Percentiles rank a stretch among this genome's conserved stretches.
Evolutionary conservation across 148 eudicot species (phyloP).

Genomic region (Chenopodium berlandieri): DNA sequence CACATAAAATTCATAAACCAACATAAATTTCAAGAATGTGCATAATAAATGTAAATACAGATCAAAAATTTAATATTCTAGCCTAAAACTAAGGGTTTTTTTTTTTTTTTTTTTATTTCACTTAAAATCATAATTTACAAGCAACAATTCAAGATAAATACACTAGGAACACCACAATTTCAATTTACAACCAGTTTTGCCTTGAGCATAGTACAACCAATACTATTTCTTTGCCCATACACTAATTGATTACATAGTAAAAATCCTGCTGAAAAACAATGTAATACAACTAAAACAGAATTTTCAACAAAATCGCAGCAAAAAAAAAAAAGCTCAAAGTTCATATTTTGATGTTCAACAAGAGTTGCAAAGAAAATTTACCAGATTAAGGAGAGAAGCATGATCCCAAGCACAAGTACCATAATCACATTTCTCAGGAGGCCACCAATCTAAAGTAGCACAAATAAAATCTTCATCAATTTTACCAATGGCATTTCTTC

Average conservation of each 20-base stretch:
- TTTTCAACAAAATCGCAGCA: not conserved
- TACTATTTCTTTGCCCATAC: too few species aligned
- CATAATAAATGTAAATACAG: not conserved
- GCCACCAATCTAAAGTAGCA: constrained; percentile 99
- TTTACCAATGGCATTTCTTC: constrained; percentile 47
- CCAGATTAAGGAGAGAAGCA: constrained; percentile 90
- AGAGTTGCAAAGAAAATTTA: constrained; percentile 13
- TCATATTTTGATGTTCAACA: not conserved
- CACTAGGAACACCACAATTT: not conserved
- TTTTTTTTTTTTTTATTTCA: not conserved
- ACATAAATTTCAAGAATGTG: not conserved
- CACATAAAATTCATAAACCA: constrained; percentile 15
- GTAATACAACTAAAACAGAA: not conserved
- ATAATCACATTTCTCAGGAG: constrained; percentile 95
- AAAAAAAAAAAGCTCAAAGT: not conserved
- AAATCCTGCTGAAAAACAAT: not conserved
- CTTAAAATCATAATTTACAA: not conserved
- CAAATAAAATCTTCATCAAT: constrained; percentile 72
- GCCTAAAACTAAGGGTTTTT: not conserved
- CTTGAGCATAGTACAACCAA: too few species aligned
- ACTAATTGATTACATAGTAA: too few species aligned
- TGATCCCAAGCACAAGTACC: constrained; percentile 84
- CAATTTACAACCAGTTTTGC: too few species aligned
- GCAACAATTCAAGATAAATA: not conserved
- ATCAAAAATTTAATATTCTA: not conserved